Evolutionary conservation across 78 protist genomes (phyloP).

Genomic region (Dictyostelium intermedium): DNA sequence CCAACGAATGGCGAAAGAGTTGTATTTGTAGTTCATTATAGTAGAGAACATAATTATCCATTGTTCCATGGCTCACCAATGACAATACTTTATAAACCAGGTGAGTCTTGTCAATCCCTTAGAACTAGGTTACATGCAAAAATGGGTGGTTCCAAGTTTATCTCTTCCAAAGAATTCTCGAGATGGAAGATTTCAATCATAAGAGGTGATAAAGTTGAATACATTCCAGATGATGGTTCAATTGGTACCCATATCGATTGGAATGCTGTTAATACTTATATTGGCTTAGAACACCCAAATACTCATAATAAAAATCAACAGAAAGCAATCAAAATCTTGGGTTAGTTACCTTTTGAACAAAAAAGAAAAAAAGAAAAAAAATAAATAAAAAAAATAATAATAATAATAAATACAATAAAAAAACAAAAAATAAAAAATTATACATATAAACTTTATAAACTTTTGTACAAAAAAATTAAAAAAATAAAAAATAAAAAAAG

Average conservation of each 20-base stretch:
- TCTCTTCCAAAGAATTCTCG: constrained; percentile 39
- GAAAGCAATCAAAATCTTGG: constrained; percentile 44
- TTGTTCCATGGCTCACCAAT: constrained; percentile 50
- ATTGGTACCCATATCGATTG: constrained; percentile 1
- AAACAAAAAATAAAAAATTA: neutral
- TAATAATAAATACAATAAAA: neutral
- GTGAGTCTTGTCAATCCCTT: neutral
- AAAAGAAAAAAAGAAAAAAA: neutral
- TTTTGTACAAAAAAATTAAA: neutral
- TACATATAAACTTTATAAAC: neutral
- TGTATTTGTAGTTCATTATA: constrained; percentile 49
- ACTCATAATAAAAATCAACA: neutral
- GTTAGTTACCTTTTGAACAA: neutral
- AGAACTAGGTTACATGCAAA: constrained; percentile 11
- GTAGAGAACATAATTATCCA: neutral
- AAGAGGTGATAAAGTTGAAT: constrained; percentile 28
- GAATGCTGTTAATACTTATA: neutral
- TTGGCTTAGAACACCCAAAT: constrained; percentile 39
- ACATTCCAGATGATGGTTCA: constrained; percentile 21
- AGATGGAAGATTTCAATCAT: constrained; percentile 66
- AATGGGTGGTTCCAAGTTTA: neutral
- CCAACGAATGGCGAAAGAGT: constrained; percentile 4
- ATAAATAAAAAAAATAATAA: neutral
- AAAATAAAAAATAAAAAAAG: neutral
- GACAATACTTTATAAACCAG: constrained; percentile 7